A percentile compares a stretch with the other conserved stretches of the same genome.
phyloP scores from a whole-genome alignment of 495 filamentous ascomycete species.

The Aspergillus bridgeri region DNA sequence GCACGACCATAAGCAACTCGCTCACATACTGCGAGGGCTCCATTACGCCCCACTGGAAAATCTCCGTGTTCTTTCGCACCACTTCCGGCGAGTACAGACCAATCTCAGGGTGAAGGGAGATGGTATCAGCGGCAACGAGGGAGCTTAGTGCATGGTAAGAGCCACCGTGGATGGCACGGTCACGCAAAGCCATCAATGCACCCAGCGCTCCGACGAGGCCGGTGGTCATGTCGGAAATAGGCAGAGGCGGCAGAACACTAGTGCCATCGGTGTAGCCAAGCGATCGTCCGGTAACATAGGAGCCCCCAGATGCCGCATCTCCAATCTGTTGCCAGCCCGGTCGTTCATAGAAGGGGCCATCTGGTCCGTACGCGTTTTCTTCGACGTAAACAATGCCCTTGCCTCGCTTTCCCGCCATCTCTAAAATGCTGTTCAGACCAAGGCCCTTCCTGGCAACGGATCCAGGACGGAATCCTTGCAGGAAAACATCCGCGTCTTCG shows the following conservation, averaged over 20 bases:
- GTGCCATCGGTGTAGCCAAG: constrained; percentile 61
- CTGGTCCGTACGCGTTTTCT: constrained; percentile 58
- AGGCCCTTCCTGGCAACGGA: constrained; percentile 50
- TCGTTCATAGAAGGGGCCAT: constrained; percentile 49
- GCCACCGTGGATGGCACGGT: no score
- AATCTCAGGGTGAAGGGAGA: no score
- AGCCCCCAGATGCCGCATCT: constrained; percentile 1
- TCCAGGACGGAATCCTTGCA: constrained; percentile 54
- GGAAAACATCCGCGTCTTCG: constrained; percentile 52
- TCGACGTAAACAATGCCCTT: constrained; percentile 49
- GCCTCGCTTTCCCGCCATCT: constrained; percentile 39
- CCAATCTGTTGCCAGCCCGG: constrained; percentile 28
- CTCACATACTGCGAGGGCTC: no score
- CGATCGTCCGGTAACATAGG: constrained; percentile 24
- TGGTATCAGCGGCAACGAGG: no score
- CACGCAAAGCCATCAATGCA: no score
- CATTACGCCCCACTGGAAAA: no score
- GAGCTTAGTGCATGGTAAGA: no score
- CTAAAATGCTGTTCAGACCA: constrained; percentile 40
- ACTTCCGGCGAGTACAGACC: no score
- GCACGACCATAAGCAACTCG: no score
- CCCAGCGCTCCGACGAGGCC: no score
- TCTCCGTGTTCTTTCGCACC: no score
- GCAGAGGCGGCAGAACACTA: constrained; percentile 63
- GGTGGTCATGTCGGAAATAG: no score